phyloP scores from a whole-genome alignment of 306 rosid species.

The Myrica gale region DNA sequence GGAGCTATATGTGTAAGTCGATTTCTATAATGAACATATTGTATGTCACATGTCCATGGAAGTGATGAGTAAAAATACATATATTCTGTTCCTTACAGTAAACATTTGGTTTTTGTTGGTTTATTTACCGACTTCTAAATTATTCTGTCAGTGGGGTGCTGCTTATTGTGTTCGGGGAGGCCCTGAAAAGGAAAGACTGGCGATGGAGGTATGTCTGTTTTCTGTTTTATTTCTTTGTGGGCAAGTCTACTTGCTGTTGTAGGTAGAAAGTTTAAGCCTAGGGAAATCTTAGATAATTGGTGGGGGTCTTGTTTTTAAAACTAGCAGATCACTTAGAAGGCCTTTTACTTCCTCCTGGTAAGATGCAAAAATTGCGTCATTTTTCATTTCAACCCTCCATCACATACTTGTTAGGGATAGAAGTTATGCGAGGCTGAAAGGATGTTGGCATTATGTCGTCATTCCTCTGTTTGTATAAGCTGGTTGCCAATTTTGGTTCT shows the following conservation, averaged over 20 bases:
- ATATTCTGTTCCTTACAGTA: not conserved
- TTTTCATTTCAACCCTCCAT: not conserved
- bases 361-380: not conserved
- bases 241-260: not conserved
- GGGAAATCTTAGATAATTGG: not conserved
- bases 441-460: not conserved
- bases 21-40: not conserved
- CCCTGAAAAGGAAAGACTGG: conserved; percentile 69
- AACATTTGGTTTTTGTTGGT: not conserved
- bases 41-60: not conserved
- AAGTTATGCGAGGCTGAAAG: not conserved
- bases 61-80: not conserved
- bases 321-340: not conserved
- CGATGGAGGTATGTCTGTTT: conserved; percentile 68
- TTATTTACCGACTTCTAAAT: conserved; percentile 11
- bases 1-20: conserved; percentile 77
- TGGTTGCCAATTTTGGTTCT: not conserved
- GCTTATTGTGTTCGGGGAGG: conserved; percentile 78
- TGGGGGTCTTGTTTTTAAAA: not conserved
- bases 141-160: conserved; percentile 80
- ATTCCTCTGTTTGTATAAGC: not conserved
- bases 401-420: not conserved
- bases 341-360: not conserved
- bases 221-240: not conserved
- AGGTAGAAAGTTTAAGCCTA: not conserved